phyloP scores from a whole-genome alignment of 1,284 basidiomycete species.

The Rhizopogon parksii region DNA sequence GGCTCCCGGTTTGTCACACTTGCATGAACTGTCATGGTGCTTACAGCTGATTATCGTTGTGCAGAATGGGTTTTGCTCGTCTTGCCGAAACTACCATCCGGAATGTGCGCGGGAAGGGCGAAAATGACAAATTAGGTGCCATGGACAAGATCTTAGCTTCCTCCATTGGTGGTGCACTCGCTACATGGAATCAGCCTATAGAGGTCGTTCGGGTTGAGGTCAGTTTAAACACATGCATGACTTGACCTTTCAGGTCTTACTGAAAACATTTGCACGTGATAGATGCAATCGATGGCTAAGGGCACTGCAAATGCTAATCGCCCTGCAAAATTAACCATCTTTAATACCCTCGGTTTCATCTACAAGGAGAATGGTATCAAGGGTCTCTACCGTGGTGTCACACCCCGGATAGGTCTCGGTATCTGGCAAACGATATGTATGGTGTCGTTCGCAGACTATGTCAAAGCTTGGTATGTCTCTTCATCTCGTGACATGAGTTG shows the following conservation, averaged over 20 bases:
- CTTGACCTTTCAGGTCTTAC: neutral
- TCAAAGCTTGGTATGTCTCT: constrained; percentile 65
- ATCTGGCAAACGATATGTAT: constrained; percentile 98
- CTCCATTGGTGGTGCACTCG: constrained; percentile 91
- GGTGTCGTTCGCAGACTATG: constrained; percentile 96
- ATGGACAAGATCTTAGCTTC: constrained; percentile 87
- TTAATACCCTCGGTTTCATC: constrained; percentile 87
- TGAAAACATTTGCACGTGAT: constrained; percentile 11
- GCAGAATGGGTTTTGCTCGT: constrained; percentile 93
- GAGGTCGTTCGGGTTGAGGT: constrained; percentile 94
- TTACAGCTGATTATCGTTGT: constrained; percentile 7
- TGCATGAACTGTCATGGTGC: neutral
- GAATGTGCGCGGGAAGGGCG: constrained; percentile 67
- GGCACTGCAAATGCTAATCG: constrained; percentile 65
- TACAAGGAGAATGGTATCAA: constrained; percentile 96
- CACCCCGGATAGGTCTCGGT: constrained; percentile 92
- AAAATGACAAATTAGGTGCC: constrained; percentile 70
- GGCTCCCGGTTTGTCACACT: constrained; percentile 72
- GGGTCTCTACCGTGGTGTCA: constrained; percentile 96
- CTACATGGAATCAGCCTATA: constrained; percentile 99
- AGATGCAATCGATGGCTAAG: constrained; percentile 99
- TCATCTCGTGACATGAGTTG: neutral
- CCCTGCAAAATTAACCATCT: constrained; percentile 85
- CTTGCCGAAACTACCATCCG: constrained; percentile 83
- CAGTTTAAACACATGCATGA: constrained; percentile 11